Evolutionary conservation across 192 early-diverging fungal genomes (phyloP), one percentile per base, ranked within the genome.

Genomic region (Coemansia sp.): DNA sequence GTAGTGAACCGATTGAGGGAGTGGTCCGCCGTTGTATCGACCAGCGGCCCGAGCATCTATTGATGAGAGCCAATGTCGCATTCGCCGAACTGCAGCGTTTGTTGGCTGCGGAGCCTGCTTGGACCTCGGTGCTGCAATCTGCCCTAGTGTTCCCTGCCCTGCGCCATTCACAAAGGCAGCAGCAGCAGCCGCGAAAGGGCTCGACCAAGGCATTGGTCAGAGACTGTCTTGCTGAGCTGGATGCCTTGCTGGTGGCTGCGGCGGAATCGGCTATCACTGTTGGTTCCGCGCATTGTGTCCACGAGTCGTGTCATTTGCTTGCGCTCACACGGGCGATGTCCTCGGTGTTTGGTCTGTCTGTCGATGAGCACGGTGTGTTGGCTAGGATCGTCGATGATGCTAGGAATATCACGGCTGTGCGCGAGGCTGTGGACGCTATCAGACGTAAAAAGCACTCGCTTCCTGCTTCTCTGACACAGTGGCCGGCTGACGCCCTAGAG

Each of bases 211-310:
- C 75, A 5, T 40, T 50, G 10, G 51, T 69, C 1, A 73, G 63
- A 51, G 44, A 20, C n/a, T 64, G 46, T 27, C 66, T 83, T 13
- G 62, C 13, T n/a, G 75, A 59, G n/a, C 64, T 78, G 5, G 73
- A 78, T 17, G 55, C 11, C 4, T 42, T 75, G 53, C 70, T 78
- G 3, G 15, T 38, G 5, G 41, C 22, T 12, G 61, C 76, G 0
- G 51, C 69, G 2, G 72, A 55, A 8, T 40, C 42, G 13, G 76
- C 73, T 0, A 63, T 83, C 5, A 67, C 74, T 0, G 60, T 76
- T 22, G 81, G 81, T 1, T 75, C 76, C 10, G 64, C 81, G 0
- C 70, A 78, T 27, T 56, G 61, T 20, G 81, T 83, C 4, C 81
- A 78, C 19, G 70, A 71, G 32, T 40, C 67, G 15, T 69, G 69